Base-by-base conservation (phyloP, 768 basidiomycete genomes). In the Pleurotus cornucopiae region DNA sequence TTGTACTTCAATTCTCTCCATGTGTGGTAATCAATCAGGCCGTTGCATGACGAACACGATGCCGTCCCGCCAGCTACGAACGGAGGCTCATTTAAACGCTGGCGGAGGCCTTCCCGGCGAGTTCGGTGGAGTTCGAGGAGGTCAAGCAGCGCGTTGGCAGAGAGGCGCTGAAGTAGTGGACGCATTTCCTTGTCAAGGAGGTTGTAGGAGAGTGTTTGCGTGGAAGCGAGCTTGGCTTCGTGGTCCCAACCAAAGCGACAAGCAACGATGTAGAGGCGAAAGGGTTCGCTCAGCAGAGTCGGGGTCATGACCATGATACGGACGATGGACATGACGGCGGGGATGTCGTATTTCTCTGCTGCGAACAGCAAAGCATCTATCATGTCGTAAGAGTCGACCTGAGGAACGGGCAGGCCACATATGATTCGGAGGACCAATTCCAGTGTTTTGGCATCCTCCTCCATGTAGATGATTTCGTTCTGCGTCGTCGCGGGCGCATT, bases 321-420 rank as follows among this genome's bases (percentile, higher is more conserved):
- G 49, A 86, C 67, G 60, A 86, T 77, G 5, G 82, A 84, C 57
- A 74, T 71, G 1, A 85, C 83, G 0, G 85, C 86, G 0, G 80
- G 77, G 81, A 85, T 87, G 37, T 86, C 85, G 64, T 87, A 88
- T 62, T 85, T 86, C 63, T 88, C 84, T 0, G 84, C 80, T 0
- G 83, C 82, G 54, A 76, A 82, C 11, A 87, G 68, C n/a, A 88
- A 62, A 3, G 74, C 66, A 54, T 88, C 85, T 52, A 87, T 68
- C 30, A 67, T 58, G 60, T 85, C 83, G 63, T 79, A 82, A 0
- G 79, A 76, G 34, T 72, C 69, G 21, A 84, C 67, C 3, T 69
- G 65, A 12, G 76, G 70, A 13, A 87, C 73, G 0, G 82, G 72
- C 9, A 85, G 72, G 6, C 86, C 85, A 48, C 80, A 84, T 20